Percentiles rank a stretch among this genome's conserved stretches.
Evolutionary conservation across 805 yeast genomes (phyloP).

Genomic region (Zygotorulaspora sp.): DNA sequence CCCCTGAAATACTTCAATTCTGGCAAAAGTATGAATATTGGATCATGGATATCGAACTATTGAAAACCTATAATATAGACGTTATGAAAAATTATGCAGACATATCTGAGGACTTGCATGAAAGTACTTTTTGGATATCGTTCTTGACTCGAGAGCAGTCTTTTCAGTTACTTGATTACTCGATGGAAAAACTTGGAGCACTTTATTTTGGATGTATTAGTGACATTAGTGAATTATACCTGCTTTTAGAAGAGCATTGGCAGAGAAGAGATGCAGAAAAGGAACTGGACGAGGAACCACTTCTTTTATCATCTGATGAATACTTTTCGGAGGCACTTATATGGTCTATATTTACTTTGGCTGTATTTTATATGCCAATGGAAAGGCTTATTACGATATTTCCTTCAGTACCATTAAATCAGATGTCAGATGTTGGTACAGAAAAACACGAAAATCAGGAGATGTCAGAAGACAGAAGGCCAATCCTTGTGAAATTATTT

Average conservation of each 20-base stretch:
- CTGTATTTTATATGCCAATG: constrained; percentile 30
- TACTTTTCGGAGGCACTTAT: constrained; percentile 28
- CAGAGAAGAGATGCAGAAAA: constrained; percentile 13
- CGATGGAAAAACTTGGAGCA: constrained; percentile 32
- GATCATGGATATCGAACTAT: constrained; percentile 26
- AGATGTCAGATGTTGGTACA: constrained; percentile 6
- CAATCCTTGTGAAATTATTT: constrained; percentile 17
- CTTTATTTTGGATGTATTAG: constrained; percentile 32
- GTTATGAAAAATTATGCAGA: constrained; percentile 5
- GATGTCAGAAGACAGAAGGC: constrained; percentile 15
- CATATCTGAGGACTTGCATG: constrained; percentile 8
- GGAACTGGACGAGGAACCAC: neutral
- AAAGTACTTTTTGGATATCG: constrained; percentile 16
- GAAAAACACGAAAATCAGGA: neutral
- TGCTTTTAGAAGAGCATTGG: constrained; percentile 26
- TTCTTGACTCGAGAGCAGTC: constrained; percentile 19
- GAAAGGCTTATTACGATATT: constrained; percentile 14
- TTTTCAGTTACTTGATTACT: constrained; percentile 26
- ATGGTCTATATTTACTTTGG: constrained; percentile 29
- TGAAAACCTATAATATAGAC: constrained; percentile 16
- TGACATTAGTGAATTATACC: constrained; percentile 30
- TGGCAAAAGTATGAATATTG: constrained; percentile 32
- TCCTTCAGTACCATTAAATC: constrained; percentile 9
- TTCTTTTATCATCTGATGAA: constrained; percentile 20
- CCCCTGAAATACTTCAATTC: constrained; percentile 16